phyloP scores from a whole-genome alignment of 805 yeast genomes.

The Starmerella geochares region DNA sequence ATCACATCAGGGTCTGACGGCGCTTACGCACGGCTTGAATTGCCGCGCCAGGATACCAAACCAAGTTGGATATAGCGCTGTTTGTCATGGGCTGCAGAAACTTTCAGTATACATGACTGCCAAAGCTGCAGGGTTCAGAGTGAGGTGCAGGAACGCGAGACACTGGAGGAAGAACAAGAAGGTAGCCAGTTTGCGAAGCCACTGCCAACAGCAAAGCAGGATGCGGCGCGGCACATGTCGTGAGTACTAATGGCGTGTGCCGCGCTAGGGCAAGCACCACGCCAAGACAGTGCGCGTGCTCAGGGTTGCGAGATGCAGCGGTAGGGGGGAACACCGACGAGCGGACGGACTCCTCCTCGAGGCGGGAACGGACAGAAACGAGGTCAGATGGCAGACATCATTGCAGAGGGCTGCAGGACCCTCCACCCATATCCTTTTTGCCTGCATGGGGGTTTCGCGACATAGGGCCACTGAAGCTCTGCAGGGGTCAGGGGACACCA shows the following conservation, averaged over 20 bases:
- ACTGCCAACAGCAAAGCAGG: neutral
- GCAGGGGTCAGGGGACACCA: conserved; percentile 6
- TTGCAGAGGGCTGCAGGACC: neutral
- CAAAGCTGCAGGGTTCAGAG: neutral
- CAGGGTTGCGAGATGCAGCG: conserved; percentile 4
- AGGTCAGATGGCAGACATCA: neutral
- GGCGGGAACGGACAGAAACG: neutral
- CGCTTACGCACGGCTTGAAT: conserved; percentile 1
- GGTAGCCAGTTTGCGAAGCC: too few species aligned
- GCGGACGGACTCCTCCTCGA: neutral
- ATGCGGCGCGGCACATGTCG: neutral
- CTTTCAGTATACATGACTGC: neutral
- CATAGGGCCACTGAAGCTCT: neutral
- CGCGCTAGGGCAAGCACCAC: neutral
- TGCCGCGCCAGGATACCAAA: neutral
- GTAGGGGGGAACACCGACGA: neutral
- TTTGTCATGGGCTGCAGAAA: neutral
- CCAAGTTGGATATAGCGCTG: neutral
- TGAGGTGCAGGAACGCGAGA: neutral
- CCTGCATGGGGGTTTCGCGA: conserved; percentile 1
- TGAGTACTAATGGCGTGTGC: neutral
- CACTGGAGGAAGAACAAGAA: too few species aligned
- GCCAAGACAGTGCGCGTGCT: neutral
- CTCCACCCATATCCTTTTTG: conserved; percentile 1
- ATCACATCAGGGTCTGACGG: neutral